Base-by-base conservation (phyloP, 2,329 filamentous ascomycete genomes). In the Talaromyces sp. region DNA sequence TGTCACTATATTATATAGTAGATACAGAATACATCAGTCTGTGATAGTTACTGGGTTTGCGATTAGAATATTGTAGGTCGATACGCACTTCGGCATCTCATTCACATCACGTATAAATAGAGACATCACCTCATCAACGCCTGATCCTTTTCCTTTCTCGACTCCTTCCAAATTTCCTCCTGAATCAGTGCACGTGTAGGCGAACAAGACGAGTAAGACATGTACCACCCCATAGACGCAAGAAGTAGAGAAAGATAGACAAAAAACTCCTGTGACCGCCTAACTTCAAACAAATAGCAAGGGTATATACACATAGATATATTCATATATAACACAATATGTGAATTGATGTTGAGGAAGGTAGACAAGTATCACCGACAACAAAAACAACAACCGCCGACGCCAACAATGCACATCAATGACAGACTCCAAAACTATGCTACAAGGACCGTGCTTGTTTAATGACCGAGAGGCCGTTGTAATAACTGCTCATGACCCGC, bases 401-500 rank as follows among this genome's bases (percentile, higher is more conserved):
- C 50, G 50, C 62, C 52, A 45, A 33, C 35, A 54, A 63, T 54
- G 52, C 48, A 56, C 11, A 24, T 39, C 16, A 52, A 50, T 48
- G 43, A 48, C n/a, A 16, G 31, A 50, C 59, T 50, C 39, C 56
- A 41, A 65, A 27, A 45, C 43, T 27, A 63, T 60, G 52, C 60
- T 27, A 65, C 45, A 24, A 63, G 14, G 22, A 16, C 9, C 14
- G 22, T 31, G 33, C 22, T 57, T 10, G 33, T 8, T 54, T 16
- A 64, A 7, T 63, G 65, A 22, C 60, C 64, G 6, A 64, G 22
- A 33, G 65, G 45, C 47, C 65, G n/a, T 33, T 60, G 65, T 35
- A 66, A n/a, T 45, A 64, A 24, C 39, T 66, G 65, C 62, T 66
- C 65, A 37, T 66, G 65, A 31, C 60, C 56, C 4, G 65, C 37